Percentiles rank a stretch among this genome's conserved stretches.
These are phyloP conservation scores for Penicillium desertorum DNA, from an alignment of 495 filamentous ascomycete species.

Conservation along the genomic window DNA sequence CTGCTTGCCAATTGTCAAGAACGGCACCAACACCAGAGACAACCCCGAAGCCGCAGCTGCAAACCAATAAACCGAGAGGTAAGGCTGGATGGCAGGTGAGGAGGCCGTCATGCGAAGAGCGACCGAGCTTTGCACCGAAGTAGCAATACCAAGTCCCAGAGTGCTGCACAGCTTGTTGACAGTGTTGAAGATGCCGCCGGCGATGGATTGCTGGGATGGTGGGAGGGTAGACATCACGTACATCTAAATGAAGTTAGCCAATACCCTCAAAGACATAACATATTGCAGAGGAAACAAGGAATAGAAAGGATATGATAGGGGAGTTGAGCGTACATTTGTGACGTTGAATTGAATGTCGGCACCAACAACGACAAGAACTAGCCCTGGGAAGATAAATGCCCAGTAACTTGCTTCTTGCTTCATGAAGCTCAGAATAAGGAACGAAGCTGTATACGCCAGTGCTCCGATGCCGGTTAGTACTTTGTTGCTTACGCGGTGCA, in stretches of 20 bases:
- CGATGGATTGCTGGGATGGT: conserved; percentile 35
- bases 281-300: not conserved
- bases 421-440: conserved; percentile 54
- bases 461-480: conserved; percentile 47
- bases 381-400: conserved; percentile 52
- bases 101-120: conserved; percentile 20
- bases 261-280: not conserved
- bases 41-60: conserved; percentile 29
- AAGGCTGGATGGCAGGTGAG: conserved; percentile 26
- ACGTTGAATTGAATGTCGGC: conserved; percentile 63
- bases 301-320: not conserved
- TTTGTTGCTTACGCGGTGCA: conserved; percentile 53
- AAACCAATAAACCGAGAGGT: conserved; percentile 35
- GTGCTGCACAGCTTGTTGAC: conserved; percentile 37
- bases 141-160: conserved; percentile 34
- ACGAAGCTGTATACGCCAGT: conserved; percentile 44
- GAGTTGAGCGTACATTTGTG: conserved; percentile 45
- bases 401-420: conserved; percentile 55
- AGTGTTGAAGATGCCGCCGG: conserved; percentile 42
- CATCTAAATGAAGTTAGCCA: conserved; percentile 22
- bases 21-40: conserved; percentile 33
- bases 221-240: conserved; percentile 45
- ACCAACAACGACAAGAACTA: conserved; percentile 52
- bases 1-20: conserved; percentile 34
- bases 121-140: conserved; percentile 28